These are phyloP conservation scores for Bipolaris gigantea DNA, from an alignment of 2,329 filamentous ascomycete genomes.

Conservation along the genomic window DNA sequence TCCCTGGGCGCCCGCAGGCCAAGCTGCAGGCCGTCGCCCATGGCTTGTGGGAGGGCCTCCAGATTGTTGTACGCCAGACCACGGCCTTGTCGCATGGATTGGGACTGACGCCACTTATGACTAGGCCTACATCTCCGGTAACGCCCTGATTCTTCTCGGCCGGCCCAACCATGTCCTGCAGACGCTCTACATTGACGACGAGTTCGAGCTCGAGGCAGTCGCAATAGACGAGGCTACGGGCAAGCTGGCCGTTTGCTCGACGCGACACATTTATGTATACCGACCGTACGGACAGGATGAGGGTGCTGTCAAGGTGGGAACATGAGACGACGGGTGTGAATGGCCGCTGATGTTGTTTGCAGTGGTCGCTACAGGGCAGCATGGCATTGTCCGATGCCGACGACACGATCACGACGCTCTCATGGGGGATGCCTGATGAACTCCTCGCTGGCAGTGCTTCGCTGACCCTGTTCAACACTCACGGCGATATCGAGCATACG, in stretches of 20 bases:
- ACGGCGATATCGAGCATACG: conserved; percentile 57
- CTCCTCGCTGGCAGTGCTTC: conserved; percentile 73
- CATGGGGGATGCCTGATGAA: conserved; percentile 87
- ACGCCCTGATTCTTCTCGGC: conserved; percentile 80
- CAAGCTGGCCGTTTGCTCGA: conserved; percentile 78
- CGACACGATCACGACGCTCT: conserved; percentile 63
- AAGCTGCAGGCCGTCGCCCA: conserved; percentile 77
- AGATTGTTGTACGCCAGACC: conserved; percentile 65
- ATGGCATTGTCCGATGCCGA: conserved; percentile 53
- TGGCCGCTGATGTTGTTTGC: conserved; percentile 28
- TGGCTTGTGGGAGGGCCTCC: conserved; percentile 70
- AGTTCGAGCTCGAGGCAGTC: conserved; percentile 70
- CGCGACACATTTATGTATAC: conserved; percentile 71
- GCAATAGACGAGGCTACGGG: conserved; percentile 79
- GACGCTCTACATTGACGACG: conserved; percentile 84
- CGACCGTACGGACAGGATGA: conserved; percentile 71
- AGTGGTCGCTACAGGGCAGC: conserved; percentile 66
- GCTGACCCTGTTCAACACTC: conserved; percentile 69
- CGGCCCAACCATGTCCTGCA: conserved; percentile 76
- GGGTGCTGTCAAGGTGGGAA: conserved; percentile 70
- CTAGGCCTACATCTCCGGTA: conserved; percentile 86
- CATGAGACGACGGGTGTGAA: conserved; percentile 1
- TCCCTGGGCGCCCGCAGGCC: conserved; percentile 76
- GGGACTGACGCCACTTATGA: conserved; percentile 9
- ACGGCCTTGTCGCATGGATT: neutral